Evolutionary conservation across 2,329 filamentous ascomycete species (phyloP).

Genomic region (Colletotrichum scovillei): DNA sequence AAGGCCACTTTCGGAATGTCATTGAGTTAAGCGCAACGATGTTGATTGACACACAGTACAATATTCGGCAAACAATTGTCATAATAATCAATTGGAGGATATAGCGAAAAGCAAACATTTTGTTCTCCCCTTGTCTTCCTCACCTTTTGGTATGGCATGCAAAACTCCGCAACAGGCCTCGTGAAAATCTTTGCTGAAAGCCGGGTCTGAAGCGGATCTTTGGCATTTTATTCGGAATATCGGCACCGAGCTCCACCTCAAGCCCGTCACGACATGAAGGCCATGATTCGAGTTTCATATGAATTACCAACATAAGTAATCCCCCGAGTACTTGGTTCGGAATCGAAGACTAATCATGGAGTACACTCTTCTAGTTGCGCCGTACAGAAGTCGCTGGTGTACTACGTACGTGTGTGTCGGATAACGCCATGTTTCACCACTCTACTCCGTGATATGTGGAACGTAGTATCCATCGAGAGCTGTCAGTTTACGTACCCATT

Average conservation of each 20-base stretch:
- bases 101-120: not conserved
- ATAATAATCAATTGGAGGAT: not conserved
- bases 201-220: not conserved
- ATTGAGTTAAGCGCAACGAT: not conserved
- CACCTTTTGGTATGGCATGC: too few species aligned
- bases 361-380: not conserved
- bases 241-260: slow-evolving; percentile 9
- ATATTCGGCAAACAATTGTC: not conserved
- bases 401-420: not conserved
- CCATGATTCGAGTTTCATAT: not conserved
- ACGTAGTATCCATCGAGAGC: not conserved
- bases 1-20: not conserved
- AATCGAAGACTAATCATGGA: not conserved
- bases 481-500: not conserved
- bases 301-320: not conserved
- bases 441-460: not conserved
- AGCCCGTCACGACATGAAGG: not conserved
- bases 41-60: not conserved
- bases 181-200: too few species aligned
- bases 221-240: not conserved
- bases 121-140: not conserved
- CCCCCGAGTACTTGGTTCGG: not conserved
- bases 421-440: not conserved
- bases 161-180: too few species aligned
- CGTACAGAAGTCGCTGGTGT: not conserved